Percentiles rank a stretch among this genome's conserved stretches.
phyloP scores from a whole-genome alignment of 768 basidiomycete species.

The Saitozyma podzolica region DNA sequence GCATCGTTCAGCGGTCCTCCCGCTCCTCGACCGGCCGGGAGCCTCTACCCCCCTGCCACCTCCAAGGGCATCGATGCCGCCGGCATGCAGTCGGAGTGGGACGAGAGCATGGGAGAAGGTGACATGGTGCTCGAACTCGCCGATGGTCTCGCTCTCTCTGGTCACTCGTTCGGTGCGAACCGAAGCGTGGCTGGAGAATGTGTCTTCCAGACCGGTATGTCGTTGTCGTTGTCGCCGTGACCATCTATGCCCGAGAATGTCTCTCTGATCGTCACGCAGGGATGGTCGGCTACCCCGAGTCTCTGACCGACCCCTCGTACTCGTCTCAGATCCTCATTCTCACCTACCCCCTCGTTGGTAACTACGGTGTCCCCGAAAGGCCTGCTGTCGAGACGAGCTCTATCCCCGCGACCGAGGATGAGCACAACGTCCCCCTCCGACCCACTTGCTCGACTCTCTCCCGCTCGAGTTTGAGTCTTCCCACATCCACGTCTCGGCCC shows the following conservation, averaged over 20 bases:
- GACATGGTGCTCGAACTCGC: conserved; percentile 75
- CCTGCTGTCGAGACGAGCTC: conserved; percentile 29
- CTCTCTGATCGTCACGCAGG: conserved; percentile 58
- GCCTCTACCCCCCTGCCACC: conserved; percentile 50
- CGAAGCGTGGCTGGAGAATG: conserved; percentile 96
- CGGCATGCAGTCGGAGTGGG: conserved; percentile 37
- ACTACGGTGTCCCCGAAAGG: conserved; percentile 91
- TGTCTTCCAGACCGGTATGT: conserved; percentile 98
- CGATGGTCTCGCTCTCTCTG: conserved; percentile 83
- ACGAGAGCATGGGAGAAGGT: conserved; percentile 44
- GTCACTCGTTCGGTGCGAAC: conserved; percentile 90
- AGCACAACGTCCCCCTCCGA: conserved; percentile 50
- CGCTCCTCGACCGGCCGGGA: conserved; percentile 20
- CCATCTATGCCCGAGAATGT: neutral
- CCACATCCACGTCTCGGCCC: conserved; percentile 86
- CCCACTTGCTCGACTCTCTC: conserved; percentile 50
- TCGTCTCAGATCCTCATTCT: conserved; percentile 96
- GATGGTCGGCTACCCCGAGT: conserved; percentile 99
- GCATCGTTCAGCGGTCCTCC: conserved; percentile 25
- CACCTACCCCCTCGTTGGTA: conserved; percentile 94
- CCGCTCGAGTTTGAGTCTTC: conserved; percentile 84
- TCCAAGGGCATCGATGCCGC: conserved; percentile 43
- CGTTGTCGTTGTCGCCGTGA: neutral
- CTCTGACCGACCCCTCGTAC: conserved; percentile 96
- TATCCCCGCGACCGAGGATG: conserved; percentile 41